These are phyloP conservation scores for Nothophoma quercina DNA, from an alignment of 2,329 filamentous ascomycete genomes.

Conservation along the genomic window DNA sequence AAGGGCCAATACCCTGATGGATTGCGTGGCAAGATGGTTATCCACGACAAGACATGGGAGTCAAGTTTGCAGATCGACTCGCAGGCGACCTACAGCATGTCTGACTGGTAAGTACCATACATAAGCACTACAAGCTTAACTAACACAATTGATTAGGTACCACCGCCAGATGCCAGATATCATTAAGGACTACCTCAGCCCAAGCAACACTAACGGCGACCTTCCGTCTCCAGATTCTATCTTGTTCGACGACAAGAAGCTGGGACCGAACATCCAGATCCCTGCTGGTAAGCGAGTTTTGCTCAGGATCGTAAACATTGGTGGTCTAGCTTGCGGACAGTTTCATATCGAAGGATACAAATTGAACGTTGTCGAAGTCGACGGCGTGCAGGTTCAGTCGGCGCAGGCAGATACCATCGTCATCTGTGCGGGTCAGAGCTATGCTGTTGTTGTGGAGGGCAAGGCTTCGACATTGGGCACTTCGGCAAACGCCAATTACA, in stretches of 20 bases:
- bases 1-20: conserved; percentile 65
- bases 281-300: conserved; percentile 65
- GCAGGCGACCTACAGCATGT: conserved; percentile 69
- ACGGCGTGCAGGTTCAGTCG: conserved; percentile 23
- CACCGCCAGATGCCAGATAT: conserved; percentile 57
- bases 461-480: conserved; percentile 32
- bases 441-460: conserved; percentile 30
- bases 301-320: conserved; percentile 68
- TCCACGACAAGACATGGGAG: conserved; percentile 64
- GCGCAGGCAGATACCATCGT: conserved; percentile 12
- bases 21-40: conserved; percentile 69
- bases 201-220: conserved; percentile 56
- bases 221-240: conserved; percentile 73
- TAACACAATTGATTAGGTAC: background rate
- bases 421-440: conserved; percentile 24
- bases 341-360: conserved; percentile 54
- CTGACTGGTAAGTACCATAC: conserved; percentile 69
- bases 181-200: conserved; percentile 57
- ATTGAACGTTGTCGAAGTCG: conserved; percentile 49
- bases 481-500: conserved; percentile 62
- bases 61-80: conserved; percentile 58
- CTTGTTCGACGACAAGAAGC: conserved; percentile 72
- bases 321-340: conserved; percentile 52
- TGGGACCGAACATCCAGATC: conserved; percentile 58
- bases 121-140: background rate